Base-by-base conservation (phyloP, 345 rosid species). In the Iberis pinnata region DNA sequence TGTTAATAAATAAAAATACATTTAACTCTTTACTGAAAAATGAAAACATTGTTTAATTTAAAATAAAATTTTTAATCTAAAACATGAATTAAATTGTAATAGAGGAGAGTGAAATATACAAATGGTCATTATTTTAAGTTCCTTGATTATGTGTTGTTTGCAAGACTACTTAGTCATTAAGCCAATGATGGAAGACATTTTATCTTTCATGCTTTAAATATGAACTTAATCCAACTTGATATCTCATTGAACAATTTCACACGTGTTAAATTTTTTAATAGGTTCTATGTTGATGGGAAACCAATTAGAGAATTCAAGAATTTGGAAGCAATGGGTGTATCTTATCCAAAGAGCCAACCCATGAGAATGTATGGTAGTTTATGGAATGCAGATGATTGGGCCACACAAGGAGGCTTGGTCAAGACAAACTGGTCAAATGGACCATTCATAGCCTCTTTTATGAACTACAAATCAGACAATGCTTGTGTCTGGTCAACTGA, bases 261-360 rank as follows among this genome's bases (percentile, higher is more conserved):
- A 10, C 40, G n/a, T 44, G 0, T 19, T 16, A 27, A 31, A 22
- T 16, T 33, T 24, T 3, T 8, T 13, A 3, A 52, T 15, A 44
- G 64, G 56, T 63, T 46, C 2, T 50, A 27, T 33, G 35, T 70
- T 29, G 47, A 42, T 61, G 82, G 79, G 16, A 77, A 52, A 6
- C 81, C 95, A 13, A 75, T 86, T 1, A 81, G 95, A 73, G 92
- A 86, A 67, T 83, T 80, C 81, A 77, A 77, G 71, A 86, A 86
- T 69, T 42, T 75, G 47, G 92, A 83, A 42, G 73, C 82, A 8
- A 67, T 41, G 5, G 83, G 89, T 8, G 75, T 87, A 18, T 66
- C 74, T 20, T 86, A 69, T 60, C 92, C 81, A n/a, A 83, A 67
- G 68, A 75, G 25, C 52, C 79, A 82, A 56, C 63, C 81, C 11